These are phyloP conservation scores for Fusarium heterosporum DNA, from an alignment of 2,329 filamentous ascomycete genomes.

Conservation along the genomic window DNA sequence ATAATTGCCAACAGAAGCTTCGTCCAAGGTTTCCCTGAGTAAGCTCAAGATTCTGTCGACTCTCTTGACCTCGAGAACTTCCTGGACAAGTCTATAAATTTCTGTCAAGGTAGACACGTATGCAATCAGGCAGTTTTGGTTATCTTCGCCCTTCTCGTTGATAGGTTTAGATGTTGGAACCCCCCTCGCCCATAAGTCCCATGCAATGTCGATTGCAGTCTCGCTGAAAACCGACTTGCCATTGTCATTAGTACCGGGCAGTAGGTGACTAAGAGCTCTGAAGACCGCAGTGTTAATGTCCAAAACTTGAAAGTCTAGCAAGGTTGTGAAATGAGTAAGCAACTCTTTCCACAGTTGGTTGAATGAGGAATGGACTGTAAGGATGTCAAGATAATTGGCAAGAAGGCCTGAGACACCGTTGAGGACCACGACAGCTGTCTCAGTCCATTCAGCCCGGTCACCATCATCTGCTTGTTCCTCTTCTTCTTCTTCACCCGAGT, in stretches of 20 bases:
- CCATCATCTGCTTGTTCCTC: slow-evolving; percentile 56
- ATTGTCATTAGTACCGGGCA: slow-evolving; percentile 63
- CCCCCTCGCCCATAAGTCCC: slow-evolving; percentile 76
- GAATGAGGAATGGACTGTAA: slow-evolving; percentile 75
- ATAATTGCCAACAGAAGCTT: slow-evolving; percentile 75
- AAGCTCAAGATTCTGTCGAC: slow-evolving; percentile 77
- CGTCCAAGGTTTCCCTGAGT: slow-evolving; percentile 76
- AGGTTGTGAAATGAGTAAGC: slow-evolving; percentile 72
- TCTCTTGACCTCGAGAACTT: slow-evolving; percentile 70
- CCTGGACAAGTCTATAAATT: slow-evolving; percentile 79
- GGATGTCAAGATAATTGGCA: slow-evolving; percentile 78
- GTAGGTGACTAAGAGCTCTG: slow-evolving; percentile 72
- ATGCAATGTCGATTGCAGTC: slow-evolving; percentile 69
- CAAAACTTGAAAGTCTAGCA: slow-evolving; percentile 73
- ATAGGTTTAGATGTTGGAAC: slow-evolving; percentile 63
- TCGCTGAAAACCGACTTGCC: slow-evolving; percentile 59
- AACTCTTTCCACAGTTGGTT: slow-evolving; percentile 80
- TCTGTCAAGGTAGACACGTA: slow-evolving; percentile 82
- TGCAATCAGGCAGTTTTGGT: slow-evolving; percentile 86
- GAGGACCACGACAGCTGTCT: slow-evolving; percentile 79
- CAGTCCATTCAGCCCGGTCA: slow-evolving; percentile 72
- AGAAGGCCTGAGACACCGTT: slow-evolving; percentile 79
- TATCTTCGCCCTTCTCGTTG: slow-evolving; percentile 63
- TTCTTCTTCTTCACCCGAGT: slow-evolving; percentile 53
- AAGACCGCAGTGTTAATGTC: slow-evolving; percentile 79